Evolutionary conservation across 192 early-diverging fungal species (phyloP).

Genomic region (Obelidium mucronatum): DNA sequence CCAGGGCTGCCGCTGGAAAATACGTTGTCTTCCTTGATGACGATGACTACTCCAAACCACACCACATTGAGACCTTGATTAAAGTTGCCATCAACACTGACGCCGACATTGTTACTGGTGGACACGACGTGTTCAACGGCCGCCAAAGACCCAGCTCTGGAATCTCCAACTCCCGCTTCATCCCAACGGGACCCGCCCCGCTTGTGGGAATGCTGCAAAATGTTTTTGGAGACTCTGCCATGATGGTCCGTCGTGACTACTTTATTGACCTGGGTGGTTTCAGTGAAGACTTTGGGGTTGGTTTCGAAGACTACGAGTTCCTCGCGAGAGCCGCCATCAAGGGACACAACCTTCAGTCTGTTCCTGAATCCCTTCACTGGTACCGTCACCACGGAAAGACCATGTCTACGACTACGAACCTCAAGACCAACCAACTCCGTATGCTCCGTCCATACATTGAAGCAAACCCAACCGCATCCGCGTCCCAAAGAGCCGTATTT

Average conservation of each 20-base stretch:
- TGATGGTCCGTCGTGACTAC: conserved; percentile 47
- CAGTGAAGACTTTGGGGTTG: conserved; percentile 51
- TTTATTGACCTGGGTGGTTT: conserved; percentile 48
- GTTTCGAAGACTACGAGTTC: conserved; percentile 58
- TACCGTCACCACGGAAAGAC: conserved; percentile 39
- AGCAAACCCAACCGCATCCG: conserved; percentile 8
- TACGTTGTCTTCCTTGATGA: conserved; percentile 54
- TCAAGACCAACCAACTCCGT: conserved; percentile 45
- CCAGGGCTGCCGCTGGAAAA: conserved; percentile 40
- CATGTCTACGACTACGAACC: conserved; percentile 39
- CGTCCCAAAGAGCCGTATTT: conserved; percentile 31
- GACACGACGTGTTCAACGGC: conserved; percentile 49
- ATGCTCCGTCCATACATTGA: conserved; percentile 45
- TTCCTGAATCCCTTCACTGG: conserved; percentile 51
- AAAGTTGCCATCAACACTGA: conserved; percentile 53
- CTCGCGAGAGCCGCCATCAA: conserved; percentile 43
- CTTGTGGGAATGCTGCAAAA: conserved; percentile 51
- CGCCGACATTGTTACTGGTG: conserved; percentile 49
- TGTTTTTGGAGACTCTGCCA: conserved; percentile 52
- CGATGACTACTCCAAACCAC: conserved; percentile 51
- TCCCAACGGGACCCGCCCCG: conserved; percentile 46
- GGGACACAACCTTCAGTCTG: conserved; percentile 38
- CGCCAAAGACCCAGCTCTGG: conserved; percentile 29
- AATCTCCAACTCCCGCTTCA: conserved; percentile 32
- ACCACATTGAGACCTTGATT: conserved; percentile 50